Evolutionary conservation across 2,329 filamentous ascomycete species (phyloP).

Genomic region (Leptographium galeiforme): DNA sequence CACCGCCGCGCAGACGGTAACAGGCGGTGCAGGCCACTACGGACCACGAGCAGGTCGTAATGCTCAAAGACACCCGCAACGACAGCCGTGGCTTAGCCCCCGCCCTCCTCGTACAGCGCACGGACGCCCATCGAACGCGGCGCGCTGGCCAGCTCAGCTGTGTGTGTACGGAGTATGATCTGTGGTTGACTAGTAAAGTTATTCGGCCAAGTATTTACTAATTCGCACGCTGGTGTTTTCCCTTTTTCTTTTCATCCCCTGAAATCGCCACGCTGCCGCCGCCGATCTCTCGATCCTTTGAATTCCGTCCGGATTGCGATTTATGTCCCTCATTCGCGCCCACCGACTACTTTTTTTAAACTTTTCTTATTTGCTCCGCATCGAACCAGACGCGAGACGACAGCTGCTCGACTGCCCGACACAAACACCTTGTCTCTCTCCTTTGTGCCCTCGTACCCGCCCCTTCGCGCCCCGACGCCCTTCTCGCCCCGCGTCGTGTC

Average conservation of each 20-base stretch:
- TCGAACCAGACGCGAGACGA: background rate
- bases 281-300: background rate
- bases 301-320: background rate
- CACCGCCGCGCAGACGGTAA: no score
- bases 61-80: no score
- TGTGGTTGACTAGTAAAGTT: background rate
- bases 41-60: no score
- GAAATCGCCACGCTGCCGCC: background rate
- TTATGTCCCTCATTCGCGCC: background rate
- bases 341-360: background rate
- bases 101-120: background rate
- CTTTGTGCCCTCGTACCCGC: background rate
- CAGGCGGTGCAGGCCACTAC: no score
- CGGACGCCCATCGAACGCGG: background rate
- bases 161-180: background rate
- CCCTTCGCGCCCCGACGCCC: no score
- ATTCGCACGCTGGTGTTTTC: conserved; percentile 1
- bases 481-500: background rate
- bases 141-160: background rate
- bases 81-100: no score
- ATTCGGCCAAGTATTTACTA: conserved; percentile 2
- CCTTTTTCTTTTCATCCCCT: background rate
- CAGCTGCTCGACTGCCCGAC: background rate
- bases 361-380: background rate
- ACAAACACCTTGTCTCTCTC: background rate